Base-by-base conservation (phyloP, 371 early-diverging fungal genomes). In the Massospora cicadina region DNA sequence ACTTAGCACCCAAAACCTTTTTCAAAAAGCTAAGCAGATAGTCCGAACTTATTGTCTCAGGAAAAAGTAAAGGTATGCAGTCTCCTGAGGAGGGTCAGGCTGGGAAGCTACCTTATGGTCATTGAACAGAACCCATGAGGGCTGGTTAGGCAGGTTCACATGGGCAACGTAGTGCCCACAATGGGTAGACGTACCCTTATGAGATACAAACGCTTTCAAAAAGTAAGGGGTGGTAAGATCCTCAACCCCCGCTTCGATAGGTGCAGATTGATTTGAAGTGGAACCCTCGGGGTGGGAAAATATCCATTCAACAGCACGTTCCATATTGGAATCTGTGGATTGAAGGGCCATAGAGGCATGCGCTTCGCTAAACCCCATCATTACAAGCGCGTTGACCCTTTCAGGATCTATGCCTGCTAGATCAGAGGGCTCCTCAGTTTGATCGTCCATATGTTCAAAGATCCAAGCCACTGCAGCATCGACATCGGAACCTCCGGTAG, bases 111-210 rank as follows among this genome's bases (percentile, higher is more conserved):
- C 98, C 73, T 88, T 90, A 70, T 91, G 82, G 74, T 98, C 98
- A 70, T 98, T 98, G 75, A 87, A 93, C 65, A 98, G 74, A 57
- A 86, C 78, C 95, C 96, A 98, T 5, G 43, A 5, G 43, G 43
- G 43, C 32, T 71, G 57, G 60, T 78, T 76, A 24, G 78, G 74
- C 63, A 83, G 79, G 63, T 77, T 75, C 54, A 93, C 78, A 67
- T 91, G 93, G 10, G 91, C 83, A 7, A 98, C 92, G 72, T 98
- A 98, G 72, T 98, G 98, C 27, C 98, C 98, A 69, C 90, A 91
- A 68, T 93, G 93, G 0, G 90, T 84, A 1, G 95, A 95, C 10
- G 95, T 85, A n/a, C 98, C 98, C 70, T 90, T 90, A 79, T 98
- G 98, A 26, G 91, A 91, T 31, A 98, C 84, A 76, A 93, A 89